Base-by-base conservation (phyloP, 2,329 filamentous ascomycete genomes). In the Fusarium sp. region DNA sequence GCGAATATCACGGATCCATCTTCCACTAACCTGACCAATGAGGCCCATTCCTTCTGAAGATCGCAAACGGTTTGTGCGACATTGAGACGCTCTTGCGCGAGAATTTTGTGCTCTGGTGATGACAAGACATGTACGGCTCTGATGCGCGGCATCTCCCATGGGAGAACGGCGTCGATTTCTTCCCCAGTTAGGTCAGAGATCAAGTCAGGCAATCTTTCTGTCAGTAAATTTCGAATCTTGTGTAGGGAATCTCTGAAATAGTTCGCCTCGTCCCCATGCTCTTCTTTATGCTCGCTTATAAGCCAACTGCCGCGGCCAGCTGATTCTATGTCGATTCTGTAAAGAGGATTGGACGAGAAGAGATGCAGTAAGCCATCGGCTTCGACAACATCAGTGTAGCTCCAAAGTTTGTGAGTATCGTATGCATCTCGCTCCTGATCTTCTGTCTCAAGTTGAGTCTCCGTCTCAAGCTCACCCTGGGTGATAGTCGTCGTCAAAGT, bases 1-100 rank as follows among this genome's bases (percentile, higher is more conserved):
- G 1, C 2, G 5, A 3, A 9, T 9, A n/a, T 1, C 52, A 13
- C 0, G 7, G 4, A 7, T 5, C 8, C 6, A 5, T 18, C 35
- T 18, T 6, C 7, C 6, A 14, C 4, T 7, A 11, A 23, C 32
- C n/a, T 25, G 10, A 6, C 9, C 2, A 30, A 2, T 2, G 16
- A 25, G 7, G 1, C 6, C 34, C 54, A 58, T 37, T 58, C 9
- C 16, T 8, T 4, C 16, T 58, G 54, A n/a, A 58, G 54, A 1
- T 39, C 14, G 34, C 2, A 35, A 35, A 30, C 27, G 6, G 5
- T 5, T 8, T 30, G 27, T 30, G 27, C 5, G 27, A 30, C 27
- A 30, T 30, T 30, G 27, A 5, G 27, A 2, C 27, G 27, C 27
- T 30, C 27, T 30, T 30, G 27, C 27, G 5, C 6, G 27, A 30